A percentile compares a stretch with the other conserved stretches of the same genome.
phyloP scores from a whole-genome alignment of 768 basidiomycete species.

The Phaeotremella fagi region DNA sequence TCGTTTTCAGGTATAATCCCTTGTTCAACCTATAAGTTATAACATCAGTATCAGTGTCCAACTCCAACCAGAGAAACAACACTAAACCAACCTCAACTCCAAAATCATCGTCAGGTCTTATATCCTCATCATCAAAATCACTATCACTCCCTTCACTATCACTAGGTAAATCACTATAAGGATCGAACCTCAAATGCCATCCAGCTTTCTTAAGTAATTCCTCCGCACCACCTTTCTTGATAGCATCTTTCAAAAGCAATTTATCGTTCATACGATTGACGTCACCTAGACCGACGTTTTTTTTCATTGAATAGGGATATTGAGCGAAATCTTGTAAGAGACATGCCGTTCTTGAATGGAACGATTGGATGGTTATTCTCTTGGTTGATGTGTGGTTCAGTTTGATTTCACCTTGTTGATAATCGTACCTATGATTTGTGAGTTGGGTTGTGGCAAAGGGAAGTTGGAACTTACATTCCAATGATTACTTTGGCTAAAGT shows the following conservation, averaged over 20 bases:
- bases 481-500: conserved; percentile 77
- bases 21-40: too few species aligned
- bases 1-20: too few species aligned
- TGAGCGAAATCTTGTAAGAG: conserved; percentile 83
- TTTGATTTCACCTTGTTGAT: conserved; percentile 56
- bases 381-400: conserved; percentile 70
- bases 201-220: conserved; percentile 64
- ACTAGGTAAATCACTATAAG: conserved; percentile 24
- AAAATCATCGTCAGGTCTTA: not conserved
- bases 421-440: conserved; percentile 52
- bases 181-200: conserved; percentile 65
- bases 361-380: conserved; percentile 61
- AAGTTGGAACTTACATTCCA: conserved; percentile 53
- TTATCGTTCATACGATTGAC: conserved; percentile 61
- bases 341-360: conserved; percentile 69
- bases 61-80: too few species aligned
- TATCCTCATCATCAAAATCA: conserved; percentile 3
- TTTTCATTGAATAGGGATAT: conserved; percentile 68
- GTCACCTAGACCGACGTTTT: conserved; percentile 81
- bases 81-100: not conserved
- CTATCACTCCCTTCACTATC: conserved; percentile 6
- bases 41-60: too few species aligned
- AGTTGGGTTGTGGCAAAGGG: not conserved
- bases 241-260: conserved; percentile 60
- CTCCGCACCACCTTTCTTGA: conserved; percentile 67